Evolutionary conservation across 352 stramenopile genomes (phyloP), one percentile per base, ranked within the genome.

Genomic region (Peronospora tabacina): DNA sequence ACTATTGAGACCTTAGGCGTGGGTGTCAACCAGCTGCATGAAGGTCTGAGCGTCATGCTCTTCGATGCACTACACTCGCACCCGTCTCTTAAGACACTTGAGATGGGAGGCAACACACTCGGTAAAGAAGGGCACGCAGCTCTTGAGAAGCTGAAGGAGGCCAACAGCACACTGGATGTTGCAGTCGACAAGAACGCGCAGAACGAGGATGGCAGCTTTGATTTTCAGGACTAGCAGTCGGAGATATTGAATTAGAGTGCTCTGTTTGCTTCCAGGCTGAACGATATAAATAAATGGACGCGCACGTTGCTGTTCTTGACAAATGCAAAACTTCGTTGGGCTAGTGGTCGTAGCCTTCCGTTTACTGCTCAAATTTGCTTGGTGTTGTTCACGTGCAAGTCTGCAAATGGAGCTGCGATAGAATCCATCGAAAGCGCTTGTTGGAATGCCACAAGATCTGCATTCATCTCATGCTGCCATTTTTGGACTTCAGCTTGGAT

Each of bases 41-140:
- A 73, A 24, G 47, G 52, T 7, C 61, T 87, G 26, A 82, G 72
- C 35, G 67, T 84, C 15, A 42, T 51, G 37, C 66, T 92, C 11
- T 88, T 92, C 20, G 53, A 82, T 24, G 60, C 64, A 19, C 53
- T 92, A 12, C 81, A 92, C 58, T 37, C 48, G 0, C 78, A 89
- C 39, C 52, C 70, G 34, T 73, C 74, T 22, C 70, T 92, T n/a
- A 72, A 72, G 56, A 92, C 81, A 19, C 70, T 90, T 11, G 81
- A 92, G 45, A 85, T 92, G 72, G 81, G 81, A 53, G 81, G 81
- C 55, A 92, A 92, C 58, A 85, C 73, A 19, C 58, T 92, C 1
- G 81, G 78, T 7, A 70, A 87, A 44, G 59, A 69, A 10, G 81
- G 81, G 19, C 75, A 82, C 37, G 64, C 57, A 0, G 81, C 81